phyloP scores from a whole-genome alignment of 176 grass and related monocot species.

The Hordeum vulgare region MorexV3_pseudomolecules_assembly NC_058521.1:84657412-84657911 shows the following conservation, averaged over 20 bases:
- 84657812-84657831: background rate
- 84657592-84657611: background rate
- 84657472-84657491: background rate
- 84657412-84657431: slow-evolving; percentile 6
- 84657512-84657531: too few relatives aligned
- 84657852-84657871: background rate
- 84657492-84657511: too few relatives aligned
- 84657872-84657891: background rate
- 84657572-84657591: background rate
- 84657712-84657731: background rate
- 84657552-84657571: background rate
- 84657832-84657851: background rate
- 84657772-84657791: background rate
- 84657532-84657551: background rate
- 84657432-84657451: background rate
- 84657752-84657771: background rate
- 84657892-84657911: background rate
- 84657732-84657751: background rate
- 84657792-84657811: background rate
- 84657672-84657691: background rate
- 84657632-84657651: background rate
- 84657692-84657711: background rate
- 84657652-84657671: background rate
- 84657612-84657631: slow-evolving; percentile 29
- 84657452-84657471: background rate